phyloP scores from a whole-genome alignment of 345 rosid species.

The Reutealis trisperma region DNA sequence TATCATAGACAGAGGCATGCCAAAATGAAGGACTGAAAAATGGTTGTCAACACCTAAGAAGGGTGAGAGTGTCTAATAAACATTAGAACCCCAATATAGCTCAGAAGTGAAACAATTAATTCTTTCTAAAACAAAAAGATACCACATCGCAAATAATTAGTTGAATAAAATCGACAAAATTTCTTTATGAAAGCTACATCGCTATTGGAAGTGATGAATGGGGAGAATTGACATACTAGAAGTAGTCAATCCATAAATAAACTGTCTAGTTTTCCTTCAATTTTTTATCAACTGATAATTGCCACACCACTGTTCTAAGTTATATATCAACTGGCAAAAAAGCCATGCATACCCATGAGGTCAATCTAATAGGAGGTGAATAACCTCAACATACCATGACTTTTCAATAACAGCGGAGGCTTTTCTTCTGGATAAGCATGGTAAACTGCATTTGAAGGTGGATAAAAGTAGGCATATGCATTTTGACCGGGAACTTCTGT shows the following conservation, averaged over 20 bases:
- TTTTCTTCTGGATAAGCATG: conserved; percentile 67
- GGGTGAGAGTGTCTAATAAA: too few species aligned
- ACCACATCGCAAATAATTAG: neutral
- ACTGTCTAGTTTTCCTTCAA: neutral
- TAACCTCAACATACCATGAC: conserved; percentile 71
- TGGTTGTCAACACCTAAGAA: neutral
- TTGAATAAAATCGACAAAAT: too few species aligned
- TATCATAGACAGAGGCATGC: too few species aligned
- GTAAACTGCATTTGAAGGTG: conserved; percentile 70
- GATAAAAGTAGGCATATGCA: conserved; percentile 88
- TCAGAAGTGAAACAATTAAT: neutral
- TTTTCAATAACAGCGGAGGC: conserved; percentile 82
- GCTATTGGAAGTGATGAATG: neutral
- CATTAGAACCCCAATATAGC: neutral
- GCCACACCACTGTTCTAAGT: neutral
- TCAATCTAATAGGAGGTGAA: conserved; percentile 1
- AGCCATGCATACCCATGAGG: neutral
- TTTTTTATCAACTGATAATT: neutral
- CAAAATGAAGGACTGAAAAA: neutral
- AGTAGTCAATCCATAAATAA: neutral
- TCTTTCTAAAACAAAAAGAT: neutral
- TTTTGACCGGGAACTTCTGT: conserved; percentile 80
- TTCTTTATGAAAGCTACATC: neutral
- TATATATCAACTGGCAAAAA: neutral
- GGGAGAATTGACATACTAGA: neutral